Evolutionary conservation across 176 grass and related monocot genomes (phyloP), one percentile per base, ranked within the genome.

Genomic region (Poa pratensis): DNA sequence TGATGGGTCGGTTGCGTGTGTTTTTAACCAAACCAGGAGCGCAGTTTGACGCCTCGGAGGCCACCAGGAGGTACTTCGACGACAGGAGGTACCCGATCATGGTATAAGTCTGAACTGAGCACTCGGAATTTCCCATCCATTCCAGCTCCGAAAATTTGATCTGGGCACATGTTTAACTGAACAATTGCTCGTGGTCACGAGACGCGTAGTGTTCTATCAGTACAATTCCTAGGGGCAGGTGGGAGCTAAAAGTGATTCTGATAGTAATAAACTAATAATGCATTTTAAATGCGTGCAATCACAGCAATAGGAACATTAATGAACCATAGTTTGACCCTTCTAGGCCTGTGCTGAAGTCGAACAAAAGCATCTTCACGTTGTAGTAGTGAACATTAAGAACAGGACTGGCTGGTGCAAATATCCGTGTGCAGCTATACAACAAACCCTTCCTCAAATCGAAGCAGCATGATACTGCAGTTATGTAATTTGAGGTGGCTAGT

Each of bases 31-130:
- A 73, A 72, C 3, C 91, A 98, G 96, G 87, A 32, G 80, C 26
- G 61, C 68, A 83, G 34, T 95, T 95, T 79, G 81, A 98, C 83
- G 87, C 93, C 26, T 95, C 89, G 13, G 93, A 93, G 75, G 93
- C 85, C 63, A 93, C 93, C 9, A 87, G 87, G 84, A 90, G 96
- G 80, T 93, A 95, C 85, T 93, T 86, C 15, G 85, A 95, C 32
- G 90, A 84, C 43, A 86, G 87, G 87, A 84, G 84, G 70, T 95
- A 94, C 87, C 93, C 91, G 49, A 87, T 94, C 85, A 94, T 93
- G 85, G 96, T 98, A 88, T 59, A 86, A 26, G 3, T 48, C 45
- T 20, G 16, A 80, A 46, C 7, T 46, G 22, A 32, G 60, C 75
- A 5, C 61, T 84, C 42, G 4, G 60, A 54, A 46, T 68, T 83